phyloP scores from a whole-genome alignment of 768 basidiomycete genomes.

The Pisolithus albus region DNA sequence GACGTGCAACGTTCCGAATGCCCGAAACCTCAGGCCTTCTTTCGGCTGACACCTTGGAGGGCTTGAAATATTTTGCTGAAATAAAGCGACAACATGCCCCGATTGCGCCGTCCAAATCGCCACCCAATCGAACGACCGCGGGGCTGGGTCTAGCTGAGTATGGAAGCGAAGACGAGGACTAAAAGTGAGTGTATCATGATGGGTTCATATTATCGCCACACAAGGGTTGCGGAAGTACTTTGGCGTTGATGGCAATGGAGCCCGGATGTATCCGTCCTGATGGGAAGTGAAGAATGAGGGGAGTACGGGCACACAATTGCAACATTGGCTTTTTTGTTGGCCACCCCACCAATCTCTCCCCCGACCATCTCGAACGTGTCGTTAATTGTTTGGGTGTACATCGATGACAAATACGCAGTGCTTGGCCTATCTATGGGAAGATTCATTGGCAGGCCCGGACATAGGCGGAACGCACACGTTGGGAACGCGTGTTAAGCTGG shows the following conservation, averaged over 20 bases:
- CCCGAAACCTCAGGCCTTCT: constrained; percentile 54
- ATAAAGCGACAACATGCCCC: constrained; percentile 57
- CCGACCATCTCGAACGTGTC: too few species aligned
- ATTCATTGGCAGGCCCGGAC: too few species aligned
- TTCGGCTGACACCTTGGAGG: constrained; percentile 79
- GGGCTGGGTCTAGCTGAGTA: constrained; percentile 67
- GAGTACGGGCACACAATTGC: constrained; percentile 4
- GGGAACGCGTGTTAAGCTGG: constrained; percentile 9
- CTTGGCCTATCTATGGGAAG: too few species aligned
- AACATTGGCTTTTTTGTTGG: constrained; percentile 15
- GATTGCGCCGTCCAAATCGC: constrained; percentile 16
- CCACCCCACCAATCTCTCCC: neutral
- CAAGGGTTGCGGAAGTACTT: constrained; percentile 1
- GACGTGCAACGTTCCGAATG: constrained; percentile 25
- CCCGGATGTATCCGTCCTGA: too few species aligned
- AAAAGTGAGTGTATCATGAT: constrained; percentile 8
- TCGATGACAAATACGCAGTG: too few species aligned
- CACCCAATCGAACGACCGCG: constrained; percentile 26
- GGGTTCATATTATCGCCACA: constrained; percentile 3
- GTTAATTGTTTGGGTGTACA: too few species aligned
- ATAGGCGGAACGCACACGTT: constrained; percentile 13
- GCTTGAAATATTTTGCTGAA: constrained; percentile 86
- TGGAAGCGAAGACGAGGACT: constrained; percentile 66
- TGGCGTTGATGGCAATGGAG: neutral
- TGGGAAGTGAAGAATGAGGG: too few species aligned